Percentiles rank a stretch among this genome's conserved stretches.
Conservation (phyloP, 192 early-diverging fungal species). For the Backusella parvicylindrica region DNA sequence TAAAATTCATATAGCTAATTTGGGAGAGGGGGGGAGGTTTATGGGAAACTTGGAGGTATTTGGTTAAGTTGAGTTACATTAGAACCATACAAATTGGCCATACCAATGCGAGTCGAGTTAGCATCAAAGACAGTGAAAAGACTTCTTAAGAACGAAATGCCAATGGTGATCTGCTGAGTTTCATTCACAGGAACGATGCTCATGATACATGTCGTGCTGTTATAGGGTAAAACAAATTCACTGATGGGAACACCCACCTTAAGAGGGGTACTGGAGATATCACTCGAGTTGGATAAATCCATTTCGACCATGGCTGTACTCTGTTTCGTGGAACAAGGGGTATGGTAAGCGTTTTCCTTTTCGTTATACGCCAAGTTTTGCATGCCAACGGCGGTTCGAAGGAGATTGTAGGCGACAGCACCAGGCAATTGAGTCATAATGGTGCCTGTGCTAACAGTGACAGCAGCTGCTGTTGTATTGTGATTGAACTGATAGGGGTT, state of each 20-base stretch:
- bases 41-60: neutral
- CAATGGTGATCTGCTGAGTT: neutral
- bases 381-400: neutral
- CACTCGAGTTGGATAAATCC: neutral
- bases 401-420: neutral
- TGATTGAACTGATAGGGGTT: neutral
- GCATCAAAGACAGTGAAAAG: slow-evolving; percentile 1
- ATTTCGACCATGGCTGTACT: neutral
- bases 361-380: neutral
- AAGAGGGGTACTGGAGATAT: neutral
- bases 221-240: neutral
- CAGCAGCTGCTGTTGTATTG: neutral
- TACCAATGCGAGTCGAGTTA: neutral
- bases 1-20: neutral
- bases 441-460: neutral
- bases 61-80: neutral
- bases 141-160: neutral
- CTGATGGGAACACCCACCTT: neutral
- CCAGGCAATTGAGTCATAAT: neutral
- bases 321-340: neutral
- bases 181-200: neutral
- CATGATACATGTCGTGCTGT: neutral
- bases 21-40: no score
- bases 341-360: neutral
- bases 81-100: neutral